These are phyloP conservation scores for Candida sp. DNA, from an alignment of 1,139 yeast species.

Conservation along the genomic window DNA sequence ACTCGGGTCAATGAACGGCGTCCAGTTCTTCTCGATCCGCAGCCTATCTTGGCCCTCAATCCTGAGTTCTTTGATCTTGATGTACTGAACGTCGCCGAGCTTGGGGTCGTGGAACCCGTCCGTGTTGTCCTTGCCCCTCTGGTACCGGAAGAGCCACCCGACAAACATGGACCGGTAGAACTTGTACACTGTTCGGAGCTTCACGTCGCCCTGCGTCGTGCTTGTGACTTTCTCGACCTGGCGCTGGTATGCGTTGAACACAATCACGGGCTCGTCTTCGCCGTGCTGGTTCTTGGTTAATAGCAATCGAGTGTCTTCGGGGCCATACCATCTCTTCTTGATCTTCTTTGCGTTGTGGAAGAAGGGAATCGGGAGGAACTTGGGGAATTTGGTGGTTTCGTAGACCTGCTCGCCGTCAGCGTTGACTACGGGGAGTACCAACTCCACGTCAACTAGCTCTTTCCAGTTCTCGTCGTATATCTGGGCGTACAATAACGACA, in stretches of 20 bases:
- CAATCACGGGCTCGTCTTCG: slow-evolving; percentile 47
- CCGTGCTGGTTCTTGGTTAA: slow-evolving; percentile 27
- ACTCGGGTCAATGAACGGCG: slow-evolving; percentile 42
- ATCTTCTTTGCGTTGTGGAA: slow-evolving; percentile 20
- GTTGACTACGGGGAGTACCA: slow-evolving; percentile 27
- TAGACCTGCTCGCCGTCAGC: slow-evolving; percentile 13
- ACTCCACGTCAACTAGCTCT: slow-evolving; percentile 31
- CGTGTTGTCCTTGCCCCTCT: slow-evolving; percentile 30
- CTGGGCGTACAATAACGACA: slow-evolving; percentile 45
- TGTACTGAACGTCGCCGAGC: slow-evolving; percentile 23
- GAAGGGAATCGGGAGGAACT: slow-evolving; percentile 32
- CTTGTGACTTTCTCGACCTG: slow-evolving; percentile 11
- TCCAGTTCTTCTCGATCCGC: slow-evolving; percentile 53
- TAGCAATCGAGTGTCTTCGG: slow-evolving; percentile 38
- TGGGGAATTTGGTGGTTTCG: slow-evolving; percentile 24
- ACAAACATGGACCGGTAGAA: slow-evolving; percentile 30
- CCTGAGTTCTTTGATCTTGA: slow-evolving; percentile 30
- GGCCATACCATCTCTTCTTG: slow-evolving; percentile 28
- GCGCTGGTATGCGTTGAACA: slow-evolving; percentile 39
- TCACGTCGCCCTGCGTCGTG: slow-evolving; percentile 2
- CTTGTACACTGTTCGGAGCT: slow-evolving; percentile 5
- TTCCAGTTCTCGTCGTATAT: slow-evolving; percentile 51
- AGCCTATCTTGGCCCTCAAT: slow-evolving; percentile 31
- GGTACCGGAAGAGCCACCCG: slow-evolving; percentile 35
- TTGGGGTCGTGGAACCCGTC: slow-evolving; percentile 19